Evolutionary conservation across 345 rosid genomes (phyloP).

Genomic region (Moricandia arvensis): DNA sequence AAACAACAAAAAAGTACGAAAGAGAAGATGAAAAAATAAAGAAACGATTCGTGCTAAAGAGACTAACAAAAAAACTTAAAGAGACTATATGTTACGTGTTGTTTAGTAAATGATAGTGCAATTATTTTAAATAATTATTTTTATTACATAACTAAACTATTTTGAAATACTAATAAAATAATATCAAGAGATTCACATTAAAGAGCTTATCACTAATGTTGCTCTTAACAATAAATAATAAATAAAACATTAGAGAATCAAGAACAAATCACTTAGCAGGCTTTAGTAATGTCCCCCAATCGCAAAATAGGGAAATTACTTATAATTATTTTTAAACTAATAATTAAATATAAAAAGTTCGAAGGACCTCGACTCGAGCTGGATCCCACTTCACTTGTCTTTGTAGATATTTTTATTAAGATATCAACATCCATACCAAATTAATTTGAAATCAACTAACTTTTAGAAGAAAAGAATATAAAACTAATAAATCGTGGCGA

Average conservation of each 20-base stretch:
- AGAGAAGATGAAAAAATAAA: no score
- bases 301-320: conserved; percentile 19
- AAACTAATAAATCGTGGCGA: conserved; percentile 17
- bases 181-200: no score
- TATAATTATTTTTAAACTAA: neutral
- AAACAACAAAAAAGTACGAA: no score
- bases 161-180: no score
- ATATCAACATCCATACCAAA: conserved; percentile 42
- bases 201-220: no score
- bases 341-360: neutral
- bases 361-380: conserved; percentile 26
- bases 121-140: no score
- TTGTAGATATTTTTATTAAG: conserved; percentile 15
- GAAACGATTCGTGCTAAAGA: no score
- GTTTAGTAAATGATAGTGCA: no score
- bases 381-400: conserved; percentile 34
- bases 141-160: no score
- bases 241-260: conserved; percentile 22
- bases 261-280: conserved; percentile 33
- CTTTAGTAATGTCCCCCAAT: conserved; percentile 31
- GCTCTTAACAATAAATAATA: conserved; percentile 9
- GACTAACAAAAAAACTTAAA: no score
- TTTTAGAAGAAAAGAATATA: neutral
- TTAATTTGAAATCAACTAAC: neutral
- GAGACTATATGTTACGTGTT: no score